Conservation (phyloP, 345 rosid species). For the Hevea brasiliensis region DNA sequence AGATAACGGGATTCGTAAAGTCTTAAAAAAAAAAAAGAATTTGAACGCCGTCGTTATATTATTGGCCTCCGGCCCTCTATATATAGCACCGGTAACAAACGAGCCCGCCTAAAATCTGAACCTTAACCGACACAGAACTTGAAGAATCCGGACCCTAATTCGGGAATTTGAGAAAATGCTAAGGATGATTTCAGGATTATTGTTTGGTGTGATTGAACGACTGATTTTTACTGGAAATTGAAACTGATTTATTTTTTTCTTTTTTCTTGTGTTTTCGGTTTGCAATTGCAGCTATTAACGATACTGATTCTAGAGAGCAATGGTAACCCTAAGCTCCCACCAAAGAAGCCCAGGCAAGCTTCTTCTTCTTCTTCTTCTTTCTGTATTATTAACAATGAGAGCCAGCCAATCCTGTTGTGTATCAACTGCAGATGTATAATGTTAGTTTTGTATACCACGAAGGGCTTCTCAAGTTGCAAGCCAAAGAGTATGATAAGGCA, state of each 20-base stretch:
- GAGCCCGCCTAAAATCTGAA: conserved; percentile 3
- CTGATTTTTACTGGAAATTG: not conserved
- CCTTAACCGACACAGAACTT: not conserved
- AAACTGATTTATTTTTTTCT: not conserved
- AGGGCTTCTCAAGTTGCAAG: conserved; percentile 84
- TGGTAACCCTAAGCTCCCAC: conserved; percentile 99
- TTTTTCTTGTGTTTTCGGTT: conserved; percentile 45
- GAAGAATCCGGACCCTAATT: not conserved
- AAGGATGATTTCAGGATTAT: not conserved
- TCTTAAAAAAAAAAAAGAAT: too few species aligned
- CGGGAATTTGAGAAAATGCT: not conserved
- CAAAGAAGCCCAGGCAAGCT: conserved; percentile 88
- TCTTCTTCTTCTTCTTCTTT: conserved; percentile 10
- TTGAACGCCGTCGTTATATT: too few species aligned
- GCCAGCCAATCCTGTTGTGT: not conserved
- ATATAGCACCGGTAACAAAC: too few species aligned
- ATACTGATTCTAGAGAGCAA: conserved; percentile 67
- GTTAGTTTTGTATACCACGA: conserved; percentile 44
- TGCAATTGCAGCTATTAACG: conserved; percentile 94
- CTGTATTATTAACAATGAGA: not conserved
- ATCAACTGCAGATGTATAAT: not conserved
- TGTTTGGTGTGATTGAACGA: not conserved
- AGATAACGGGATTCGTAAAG: too few species aligned
- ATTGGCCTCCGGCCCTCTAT: too few species aligned
- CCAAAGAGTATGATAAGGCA: conserved; percentile 83